phyloP scores from a whole-genome alignment of 768 basidiomycete genomes.

The Scleroderma citrinum region DNA sequence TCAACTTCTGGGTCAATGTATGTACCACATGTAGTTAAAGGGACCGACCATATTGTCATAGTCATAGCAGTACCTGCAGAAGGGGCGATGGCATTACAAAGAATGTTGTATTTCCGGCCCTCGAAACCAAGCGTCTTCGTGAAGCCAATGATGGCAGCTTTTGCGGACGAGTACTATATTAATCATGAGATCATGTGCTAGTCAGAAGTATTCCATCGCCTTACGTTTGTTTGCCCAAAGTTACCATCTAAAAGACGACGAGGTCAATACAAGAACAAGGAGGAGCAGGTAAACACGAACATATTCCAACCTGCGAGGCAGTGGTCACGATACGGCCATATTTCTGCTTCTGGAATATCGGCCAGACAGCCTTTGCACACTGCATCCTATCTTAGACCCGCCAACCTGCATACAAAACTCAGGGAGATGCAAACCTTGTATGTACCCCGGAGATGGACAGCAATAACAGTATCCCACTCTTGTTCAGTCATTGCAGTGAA shows the following conservation, averaged over 20 bases:
- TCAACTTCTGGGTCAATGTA: background rate
- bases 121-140: conserved; percentile 90
- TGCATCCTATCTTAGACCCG: conserved; percentile 22
- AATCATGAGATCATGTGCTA: background rate
- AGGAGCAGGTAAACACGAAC: conserved; percentile 41
- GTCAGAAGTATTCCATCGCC: conserved; percentile 8
- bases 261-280: background rate
- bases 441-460: conserved; percentile 86
- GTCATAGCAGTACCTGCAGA: conserved; percentile 92
- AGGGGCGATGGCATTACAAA: conserved; percentile 84
- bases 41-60: conserved; percentile 58
- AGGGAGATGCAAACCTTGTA: conserved; percentile 55
- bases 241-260: conserved; percentile 65
- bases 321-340: conserved; percentile 95
- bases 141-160: conserved; percentile 85
- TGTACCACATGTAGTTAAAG: background rate
- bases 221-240: conserved; percentile 88
- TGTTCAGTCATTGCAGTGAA: conserved; percentile 84
- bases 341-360: conserved; percentile 93
- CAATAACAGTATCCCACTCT: conserved; percentile 92
- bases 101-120: conserved; percentile 85
- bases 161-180: conserved; percentile 80
- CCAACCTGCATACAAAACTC: background rate
- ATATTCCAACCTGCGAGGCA: conserved; percentile 88
- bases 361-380: conserved; percentile 95